Base-by-base conservation (phyloP, 345 rosid species). In the Pistacia atlantica region DNA sequence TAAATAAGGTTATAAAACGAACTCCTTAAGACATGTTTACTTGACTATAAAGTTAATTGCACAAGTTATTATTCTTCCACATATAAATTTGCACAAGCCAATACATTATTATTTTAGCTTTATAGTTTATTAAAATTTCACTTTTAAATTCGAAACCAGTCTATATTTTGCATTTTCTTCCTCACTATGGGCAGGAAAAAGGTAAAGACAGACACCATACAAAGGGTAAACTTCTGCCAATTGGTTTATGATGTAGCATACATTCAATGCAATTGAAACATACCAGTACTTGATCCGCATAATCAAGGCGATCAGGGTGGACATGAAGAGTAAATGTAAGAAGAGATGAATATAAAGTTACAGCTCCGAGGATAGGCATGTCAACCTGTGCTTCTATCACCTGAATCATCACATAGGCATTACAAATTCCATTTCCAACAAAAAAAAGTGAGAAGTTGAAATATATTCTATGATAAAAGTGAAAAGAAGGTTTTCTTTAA, bases 241-340 rank as follows among this genome's bases (percentile, higher is more conserved):
- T 35, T 45, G 31, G 45, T 71, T 74, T 71, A 55, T 72, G 38
- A 77, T 51, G 49, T 52, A 46, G 16, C 33, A 45, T 22, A 56
- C 74, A 71, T n/a, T 61, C 46, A 63, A 12, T 31, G 42, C 46
- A 65, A 46, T 71, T 71, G 48, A 71, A 73, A 63, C 78, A 83
- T 93, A 93, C 99, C 99, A 95, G 82, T 54, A 95, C 99, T 97
- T 97, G 97, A 84, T 97, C 99, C 14, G 97, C 98, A 86, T 97
- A 94, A 82, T 97, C 98, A 77, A 97, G 93, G 70, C 99, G 95
- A 74, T 97, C 99, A 46, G 99, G 99, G 79, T 97, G 99, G 77
- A 97, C 99, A 84, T 94, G 97, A 60, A 97, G 97, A 57, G 97
- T 94, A 83, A 97, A 97, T 61, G 91, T 97, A 65, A 94, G 97